These are phyloP conservation scores for Metarhizium album DNA, from an alignment of 2,329 filamentous ascomycete genomes.

Conservation along the genomic window DNA sequence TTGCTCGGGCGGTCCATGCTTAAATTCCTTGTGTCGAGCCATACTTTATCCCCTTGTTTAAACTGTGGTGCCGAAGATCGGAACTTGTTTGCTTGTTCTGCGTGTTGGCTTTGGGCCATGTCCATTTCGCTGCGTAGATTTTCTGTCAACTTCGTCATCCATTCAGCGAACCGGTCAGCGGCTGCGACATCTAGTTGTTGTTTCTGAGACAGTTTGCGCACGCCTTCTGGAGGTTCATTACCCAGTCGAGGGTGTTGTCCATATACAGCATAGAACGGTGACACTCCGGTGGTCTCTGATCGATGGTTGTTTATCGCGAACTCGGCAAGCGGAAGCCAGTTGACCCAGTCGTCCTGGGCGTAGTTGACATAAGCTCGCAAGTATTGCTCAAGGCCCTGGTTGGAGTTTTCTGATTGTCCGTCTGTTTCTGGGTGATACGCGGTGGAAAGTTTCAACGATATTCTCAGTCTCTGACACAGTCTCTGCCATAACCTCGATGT, in stretches of 20 bases:
- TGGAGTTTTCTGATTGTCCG: background rate
- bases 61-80: background rate
- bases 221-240: background rate
- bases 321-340: background rate
- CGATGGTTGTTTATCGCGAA: background rate
- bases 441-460: background rate
- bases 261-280: background rate
- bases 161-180: background rate
- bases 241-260: background rate
- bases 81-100: background rate
- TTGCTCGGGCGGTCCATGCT: background rate
- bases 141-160: background rate
- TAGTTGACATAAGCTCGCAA: background rate
- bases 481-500: background rate
- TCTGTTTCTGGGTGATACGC: background rate
- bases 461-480: background rate
- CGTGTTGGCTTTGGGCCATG: background rate
- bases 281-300: background rate
- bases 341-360: background rate
- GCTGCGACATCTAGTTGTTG: background rate
- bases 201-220: background rate
- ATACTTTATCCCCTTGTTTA: background rate
- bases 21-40: background rate
- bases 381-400: background rate
- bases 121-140: background rate